Base-by-base conservation (phyloP, 495 filamentous ascomycete species). In the Acidiella bohemica region DNA sequence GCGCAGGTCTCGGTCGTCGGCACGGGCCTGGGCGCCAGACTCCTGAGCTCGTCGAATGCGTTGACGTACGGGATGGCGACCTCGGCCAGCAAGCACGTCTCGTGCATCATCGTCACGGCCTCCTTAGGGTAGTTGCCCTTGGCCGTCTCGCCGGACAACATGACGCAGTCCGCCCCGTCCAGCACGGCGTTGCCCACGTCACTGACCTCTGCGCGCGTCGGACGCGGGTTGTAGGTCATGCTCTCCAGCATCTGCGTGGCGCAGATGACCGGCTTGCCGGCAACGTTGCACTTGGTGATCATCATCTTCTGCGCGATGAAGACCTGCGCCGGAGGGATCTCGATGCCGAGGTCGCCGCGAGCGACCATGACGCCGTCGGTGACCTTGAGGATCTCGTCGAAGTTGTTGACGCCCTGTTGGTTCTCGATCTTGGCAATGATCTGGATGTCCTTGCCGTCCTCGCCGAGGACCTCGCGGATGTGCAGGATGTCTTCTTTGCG, bases 391-490 rank as follows among this genome's bases (percentile, higher is more conserved):
- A 97, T 96, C 67, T 94, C 90, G 47, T 85, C 80, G 60, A 97
- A 96, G 74, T 97, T 97, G 79, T 96, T 95, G 45, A 84, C 77
- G 60, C 90, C 90, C 65, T 97, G 90, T 63, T 93, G 82, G 69
- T 97, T 97, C 72, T 97, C 90, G 53, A 97, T 93, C 76, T 97
- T 97, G 69, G 90, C 85, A 62, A 97, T 93, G 63, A 97, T 95
- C 72, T 97, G 92, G 55, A 97, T 95, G 53, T 92, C 81, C 61
- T 79, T 80, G 49, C 90, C 90, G n/a, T 87, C 84, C 53, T 82
- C 71, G 32, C 90, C 90, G 25, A 97, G 75, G 24, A 95, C 78
- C 39, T 82, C 76, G 45, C 90, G 87, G 62, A 97, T 97, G 44
- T 80, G 70, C 47, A 70, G 76, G 68, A 97, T 93, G 59, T 97